These are phyloP conservation scores for Radiomyces spectabilis DNA, from an alignment of 192 early-diverging fungal species.

Conservation along the genomic window DNA sequence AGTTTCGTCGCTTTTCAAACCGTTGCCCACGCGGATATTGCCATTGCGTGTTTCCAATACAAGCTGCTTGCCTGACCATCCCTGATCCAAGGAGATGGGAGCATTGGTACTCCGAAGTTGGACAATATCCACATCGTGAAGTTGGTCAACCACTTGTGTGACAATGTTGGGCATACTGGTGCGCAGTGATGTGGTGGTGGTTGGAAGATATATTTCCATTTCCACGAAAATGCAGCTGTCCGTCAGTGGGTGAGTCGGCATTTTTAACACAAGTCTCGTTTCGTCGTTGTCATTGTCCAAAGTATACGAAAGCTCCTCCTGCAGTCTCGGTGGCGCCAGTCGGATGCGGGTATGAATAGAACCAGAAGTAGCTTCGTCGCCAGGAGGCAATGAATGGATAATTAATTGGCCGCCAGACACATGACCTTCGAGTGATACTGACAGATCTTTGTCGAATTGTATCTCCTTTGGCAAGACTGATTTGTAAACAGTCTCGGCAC, in stretches of 20 bases:
- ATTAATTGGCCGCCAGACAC: background rate
- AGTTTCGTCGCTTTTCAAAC: too few relatives aligned
- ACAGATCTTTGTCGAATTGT: background rate
- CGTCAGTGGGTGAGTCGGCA: background rate
- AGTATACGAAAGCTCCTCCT: too few relatives aligned
- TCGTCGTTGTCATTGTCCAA: background rate
- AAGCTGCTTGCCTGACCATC: too few relatives aligned
- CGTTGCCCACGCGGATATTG: too few relatives aligned
- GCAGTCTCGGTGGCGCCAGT: background rate
- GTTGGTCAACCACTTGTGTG: too few relatives aligned
- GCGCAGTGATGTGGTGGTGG: background rate
- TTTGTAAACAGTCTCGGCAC: too few relatives aligned
- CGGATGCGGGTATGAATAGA: background rate
- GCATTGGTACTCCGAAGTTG: too few relatives aligned
- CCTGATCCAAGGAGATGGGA: too few relatives aligned
- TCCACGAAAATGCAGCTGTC: background rate
- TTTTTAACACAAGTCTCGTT: background rate
- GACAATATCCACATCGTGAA: too few relatives aligned
- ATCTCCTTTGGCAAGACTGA: background rate
- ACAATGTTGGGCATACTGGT: background rate
- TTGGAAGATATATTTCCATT: background rate
- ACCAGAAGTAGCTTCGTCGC: background rate
- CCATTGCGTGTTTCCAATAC: too few relatives aligned
- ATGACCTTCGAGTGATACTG: background rate
- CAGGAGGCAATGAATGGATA: background rate